phyloP scores from a whole-genome alignment of 164 flowering plant species.

The Vitis rupestris region DNA sequence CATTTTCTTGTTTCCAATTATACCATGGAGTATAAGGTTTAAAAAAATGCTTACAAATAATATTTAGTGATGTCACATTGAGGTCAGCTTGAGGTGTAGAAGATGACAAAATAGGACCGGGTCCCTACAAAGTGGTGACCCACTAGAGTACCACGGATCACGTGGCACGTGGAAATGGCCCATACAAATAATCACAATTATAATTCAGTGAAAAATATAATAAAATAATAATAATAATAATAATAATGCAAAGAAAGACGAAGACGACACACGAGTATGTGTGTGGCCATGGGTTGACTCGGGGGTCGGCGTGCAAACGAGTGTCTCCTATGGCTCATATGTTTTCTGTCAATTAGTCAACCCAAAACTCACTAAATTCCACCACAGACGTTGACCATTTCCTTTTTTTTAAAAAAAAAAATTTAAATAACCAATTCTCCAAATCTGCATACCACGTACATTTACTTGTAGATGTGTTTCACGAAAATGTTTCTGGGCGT shows the following conservation, averaged over 20 bases:
- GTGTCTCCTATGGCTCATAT: not conserved
- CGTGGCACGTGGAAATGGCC: conserved; percentile 11
- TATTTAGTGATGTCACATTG: conserved; percentile 18
- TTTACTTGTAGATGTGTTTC: too few relatives aligned
- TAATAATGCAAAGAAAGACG: not conserved
- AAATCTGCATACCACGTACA: too few relatives aligned
- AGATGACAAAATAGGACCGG: conserved; percentile 10
- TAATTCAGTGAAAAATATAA: not conserved
- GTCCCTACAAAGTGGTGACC: not conserved
- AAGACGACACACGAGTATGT: not conserved
- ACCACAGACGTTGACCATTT: conserved; percentile 13
- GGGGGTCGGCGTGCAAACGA: not conserved
- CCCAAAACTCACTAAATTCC: not conserved
- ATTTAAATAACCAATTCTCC: too few relatives aligned
- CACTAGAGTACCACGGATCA: conserved; percentile 7
- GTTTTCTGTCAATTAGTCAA: conserved; percentile 2
- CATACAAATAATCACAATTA: conserved; percentile 2
- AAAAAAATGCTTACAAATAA: too few relatives aligned
- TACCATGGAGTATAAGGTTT: too few relatives aligned
- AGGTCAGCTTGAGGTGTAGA: conserved; percentile 18
- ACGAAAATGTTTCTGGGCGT: too few relatives aligned
- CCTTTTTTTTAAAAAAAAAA: too few relatives aligned
- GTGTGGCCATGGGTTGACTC: conserved; percentile 19
- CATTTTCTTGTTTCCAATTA: too few relatives aligned
- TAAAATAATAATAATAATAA: not conserved